A percentile compares a stretch with the other conserved stretches of the same genome.
phyloP scores from a whole-genome alignment of 2,329 filamentous ascomycete species.

The Fusarium kyushuense region DNA sequence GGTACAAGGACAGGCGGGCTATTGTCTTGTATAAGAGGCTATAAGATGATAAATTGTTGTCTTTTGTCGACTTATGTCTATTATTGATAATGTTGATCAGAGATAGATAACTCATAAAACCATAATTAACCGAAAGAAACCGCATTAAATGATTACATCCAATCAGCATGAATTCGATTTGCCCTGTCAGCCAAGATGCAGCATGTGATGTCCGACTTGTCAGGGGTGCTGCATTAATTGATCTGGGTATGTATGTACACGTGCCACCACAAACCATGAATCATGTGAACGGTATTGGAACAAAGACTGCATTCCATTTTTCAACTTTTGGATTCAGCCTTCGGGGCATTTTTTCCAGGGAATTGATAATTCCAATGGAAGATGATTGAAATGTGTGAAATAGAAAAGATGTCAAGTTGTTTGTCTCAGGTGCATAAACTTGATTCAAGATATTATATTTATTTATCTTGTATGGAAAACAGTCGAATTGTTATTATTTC shows the following conservation, averaged over 20 bases:
- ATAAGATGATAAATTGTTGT: not conserved
- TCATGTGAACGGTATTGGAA: conserved; percentile 30
- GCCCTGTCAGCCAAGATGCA: conserved; percentile 9
- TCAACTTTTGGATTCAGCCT: not conserved
- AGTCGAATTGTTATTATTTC: not conserved
- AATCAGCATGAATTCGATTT: not conserved
- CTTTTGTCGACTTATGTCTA: not conserved
- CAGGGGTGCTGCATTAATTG: conserved; percentile 19
- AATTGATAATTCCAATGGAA: conserved; percentile 2
- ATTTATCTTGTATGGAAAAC: not conserved
- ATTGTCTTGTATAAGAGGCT: no score
- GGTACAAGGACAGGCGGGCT: not conserved
- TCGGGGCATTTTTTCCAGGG: not conserved
- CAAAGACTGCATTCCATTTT: conserved; percentile 33
- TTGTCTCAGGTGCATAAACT: not conserved
- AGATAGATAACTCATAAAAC: not conserved
- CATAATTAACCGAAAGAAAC: not conserved
- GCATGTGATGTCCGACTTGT: conserved; percentile 27
- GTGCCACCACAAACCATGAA: conserved; percentile 31
- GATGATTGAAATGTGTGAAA: conserved; percentile 23
- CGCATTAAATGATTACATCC: not conserved
- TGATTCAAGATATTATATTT: not conserved
- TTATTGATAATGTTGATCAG: not conserved
- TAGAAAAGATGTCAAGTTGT: not conserved
- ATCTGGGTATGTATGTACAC: conserved; percentile 12